These are phyloP conservation scores for Aureobasidium leucospermi DNA, from an alignment of 2,329 filamentous ascomycete species.

Conservation along the genomic window DNA sequence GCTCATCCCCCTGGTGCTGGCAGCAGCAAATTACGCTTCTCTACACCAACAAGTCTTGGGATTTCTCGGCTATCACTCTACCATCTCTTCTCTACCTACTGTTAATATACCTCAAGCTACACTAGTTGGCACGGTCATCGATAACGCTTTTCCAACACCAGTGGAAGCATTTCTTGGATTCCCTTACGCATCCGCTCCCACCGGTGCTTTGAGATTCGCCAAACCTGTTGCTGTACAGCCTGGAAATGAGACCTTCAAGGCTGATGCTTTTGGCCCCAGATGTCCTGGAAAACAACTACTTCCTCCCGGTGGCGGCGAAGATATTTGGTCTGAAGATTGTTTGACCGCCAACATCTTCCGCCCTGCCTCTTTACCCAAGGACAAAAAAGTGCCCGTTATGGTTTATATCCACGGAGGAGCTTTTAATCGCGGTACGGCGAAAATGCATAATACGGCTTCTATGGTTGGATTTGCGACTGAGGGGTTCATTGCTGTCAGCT, in stretches of 20 bases:
- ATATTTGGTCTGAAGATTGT: conserved; percentile 43
- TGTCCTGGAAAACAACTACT: conserved; percentile 22
- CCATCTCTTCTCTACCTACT: not conserved
- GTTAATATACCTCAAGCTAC: conserved; percentile 19
- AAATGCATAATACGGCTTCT: conserved; percentile 54
- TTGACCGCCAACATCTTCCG: conserved; percentile 54
- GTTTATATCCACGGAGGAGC: conserved; percentile 58
- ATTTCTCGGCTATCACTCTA: not conserved
- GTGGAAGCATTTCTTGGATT: conserved; percentile 23
- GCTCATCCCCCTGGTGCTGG: not conserved
- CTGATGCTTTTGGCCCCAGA: conserved; percentile 22
- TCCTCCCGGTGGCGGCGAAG: not conserved
- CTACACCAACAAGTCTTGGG: conserved; percentile 4
- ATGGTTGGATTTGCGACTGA: conserved; percentile 48
- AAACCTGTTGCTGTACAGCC: conserved; percentile 35
- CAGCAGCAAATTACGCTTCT: not conserved
- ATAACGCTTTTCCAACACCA: conserved; percentile 19
- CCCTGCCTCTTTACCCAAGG: conserved; percentile 28
- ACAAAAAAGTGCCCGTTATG: conserved; percentile 43
- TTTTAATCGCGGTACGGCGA: conserved; percentile 41
- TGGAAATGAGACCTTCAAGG: conserved; percentile 28
- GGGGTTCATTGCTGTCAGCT: conserved; percentile 27
- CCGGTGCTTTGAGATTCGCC: conserved; percentile 19
- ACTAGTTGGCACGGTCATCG: conserved; percentile 19
- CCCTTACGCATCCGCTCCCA: conserved; percentile 21